A percentile compares a stretch with the other conserved stretches of the same genome.
These are phyloP conservation scores for Pythium coloratum DNA, from an alignment of 352 stramenopile genomes.

Conservation along the genomic window DNA sequence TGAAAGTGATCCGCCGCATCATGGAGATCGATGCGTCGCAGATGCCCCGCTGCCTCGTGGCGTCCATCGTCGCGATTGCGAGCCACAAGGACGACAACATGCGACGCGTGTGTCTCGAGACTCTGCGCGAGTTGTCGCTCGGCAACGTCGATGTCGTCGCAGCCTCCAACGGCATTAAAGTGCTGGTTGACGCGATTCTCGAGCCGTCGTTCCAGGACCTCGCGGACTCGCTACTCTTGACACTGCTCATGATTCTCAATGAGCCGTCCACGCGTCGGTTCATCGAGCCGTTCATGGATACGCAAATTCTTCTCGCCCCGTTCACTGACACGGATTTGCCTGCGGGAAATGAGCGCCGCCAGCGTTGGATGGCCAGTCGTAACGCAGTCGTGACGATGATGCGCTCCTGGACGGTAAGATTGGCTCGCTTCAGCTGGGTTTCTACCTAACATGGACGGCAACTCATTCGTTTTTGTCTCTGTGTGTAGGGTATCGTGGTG, in stretches of 20 bases:
- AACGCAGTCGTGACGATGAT: conserved; percentile 91
- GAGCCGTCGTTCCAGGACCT: conserved; percentile 89
- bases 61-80: conserved; percentile 80
- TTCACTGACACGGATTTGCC: conserved; percentile 89
- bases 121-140: conserved; percentile 77
- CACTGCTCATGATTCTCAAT: conserved; percentile 83
- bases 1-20: conserved; percentile 84
- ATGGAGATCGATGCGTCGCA: conserved; percentile 85
- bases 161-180: conserved; percentile 80
- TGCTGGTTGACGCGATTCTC: conserved; percentile 85
- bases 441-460: not conserved
- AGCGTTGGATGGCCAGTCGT: conserved; percentile 88
- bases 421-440: not conserved
- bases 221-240: conserved; percentile 82
- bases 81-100: conserved; percentile 90
- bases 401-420: conserved; percentile 80
- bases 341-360: conserved; percentile 78
- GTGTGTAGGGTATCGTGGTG: conserved; percentile 68
- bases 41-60: conserved; percentile 83
- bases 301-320: conserved; percentile 80
- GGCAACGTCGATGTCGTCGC: conserved; percentile 83
- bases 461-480: not conserved
- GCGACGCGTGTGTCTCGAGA: conserved; percentile 84
- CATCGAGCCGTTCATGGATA: conserved; percentile 88
- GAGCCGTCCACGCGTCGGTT: conserved; percentile 83